These are phyloP conservation scores for Xylaria digitata DNA, from an alignment of 2,329 filamentous ascomycete genomes.

Conservation along the genomic window DNA sequence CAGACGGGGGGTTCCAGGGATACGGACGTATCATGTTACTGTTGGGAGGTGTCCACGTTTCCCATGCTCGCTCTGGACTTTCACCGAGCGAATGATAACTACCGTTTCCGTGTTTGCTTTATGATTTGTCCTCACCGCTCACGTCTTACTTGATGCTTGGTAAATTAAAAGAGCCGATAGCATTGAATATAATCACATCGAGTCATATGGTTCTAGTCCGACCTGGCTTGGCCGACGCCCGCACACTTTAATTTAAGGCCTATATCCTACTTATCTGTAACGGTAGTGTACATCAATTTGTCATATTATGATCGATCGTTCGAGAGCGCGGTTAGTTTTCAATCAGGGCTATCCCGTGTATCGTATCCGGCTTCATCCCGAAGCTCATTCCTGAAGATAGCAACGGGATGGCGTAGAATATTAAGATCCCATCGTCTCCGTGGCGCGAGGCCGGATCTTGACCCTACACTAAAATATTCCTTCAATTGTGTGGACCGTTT, in stretches of 20 bases:
- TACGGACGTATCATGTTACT: slow-evolving; percentile 28
- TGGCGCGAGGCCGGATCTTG: background rate
- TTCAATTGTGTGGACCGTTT: background rate
- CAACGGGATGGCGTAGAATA: background rate
- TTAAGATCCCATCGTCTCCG: background rate
- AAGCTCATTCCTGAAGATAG: background rate
- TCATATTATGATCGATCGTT: slow-evolving; percentile 28
- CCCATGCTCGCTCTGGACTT: slow-evolving; percentile 4
- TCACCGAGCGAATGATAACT: slow-evolving; percentile 9
- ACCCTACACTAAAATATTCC: background rate
- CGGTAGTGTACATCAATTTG: slow-evolving; percentile 3
- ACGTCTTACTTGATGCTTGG: background rate
- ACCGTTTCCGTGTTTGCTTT: background rate
- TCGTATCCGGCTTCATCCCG: slow-evolving; percentile 6
- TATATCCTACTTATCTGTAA: slow-evolving; percentile 27
- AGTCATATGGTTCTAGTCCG: slow-evolving; percentile 22
- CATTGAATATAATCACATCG: slow-evolving; percentile 11
- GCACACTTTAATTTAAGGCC: slow-evolving; percentile 27
- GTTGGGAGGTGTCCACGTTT: slow-evolving; percentile 7
- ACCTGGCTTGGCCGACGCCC: slow-evolving; percentile 27
- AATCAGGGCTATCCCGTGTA: slow-evolving; percentile 11
- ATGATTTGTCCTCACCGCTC: slow-evolving; percentile 22
- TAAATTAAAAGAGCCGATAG: slow-evolving; percentile 5
- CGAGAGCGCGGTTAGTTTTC: slow-evolving; percentile 16
- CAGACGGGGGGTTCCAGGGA: slow-evolving; percentile 5